phyloP scores from a whole-genome alignment of 371 early-diverging fungal genomes.

The Rhizopus delemar region DNA sequence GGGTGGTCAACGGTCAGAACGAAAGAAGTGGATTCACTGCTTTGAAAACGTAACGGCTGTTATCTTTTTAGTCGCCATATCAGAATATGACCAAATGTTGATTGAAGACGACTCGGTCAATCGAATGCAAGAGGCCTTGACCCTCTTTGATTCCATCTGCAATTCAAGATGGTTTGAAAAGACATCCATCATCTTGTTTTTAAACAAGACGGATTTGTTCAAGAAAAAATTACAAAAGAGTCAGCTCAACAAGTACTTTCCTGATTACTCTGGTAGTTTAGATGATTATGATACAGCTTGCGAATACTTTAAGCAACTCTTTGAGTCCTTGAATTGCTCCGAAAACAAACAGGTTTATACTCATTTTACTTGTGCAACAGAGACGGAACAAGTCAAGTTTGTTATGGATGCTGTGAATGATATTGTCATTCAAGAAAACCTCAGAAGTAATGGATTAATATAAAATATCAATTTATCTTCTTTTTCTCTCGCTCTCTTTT shows the following conservation, averaged over 20 bases:
- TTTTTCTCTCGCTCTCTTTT: no score
- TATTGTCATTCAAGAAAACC: constrained; percentile 60
- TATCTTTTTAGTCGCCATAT: constrained; percentile 86
- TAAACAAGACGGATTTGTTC: constrained; percentile 80
- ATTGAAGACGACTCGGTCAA: constrained; percentile 83
- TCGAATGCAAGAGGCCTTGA: constrained; percentile 55
- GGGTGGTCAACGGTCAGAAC: constrained; percentile 85
- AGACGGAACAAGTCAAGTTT: constrained; percentile 65
- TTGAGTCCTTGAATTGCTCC: constrained; percentile 18
- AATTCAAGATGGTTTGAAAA: constrained; percentile 68
- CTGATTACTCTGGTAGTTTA: constrained; percentile 53
- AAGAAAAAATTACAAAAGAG: constrained; percentile 60
- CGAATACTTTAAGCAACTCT: constrained; percentile 26
- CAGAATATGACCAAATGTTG: constrained; percentile 88
- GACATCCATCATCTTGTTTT: constrained; percentile 74
- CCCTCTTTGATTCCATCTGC: constrained; percentile 68
- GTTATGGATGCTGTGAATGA: constrained; percentile 72
- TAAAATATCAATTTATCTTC: constrained; percentile 17
- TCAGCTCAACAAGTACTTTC: constrained; percentile 65
- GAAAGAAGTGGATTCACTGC: constrained; percentile 92
- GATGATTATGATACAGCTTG: constrained; percentile 58
- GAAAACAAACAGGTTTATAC: constrained; percentile 34
- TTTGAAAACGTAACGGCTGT: constrained; percentile 90
- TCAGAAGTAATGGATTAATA: constrained; percentile 58
- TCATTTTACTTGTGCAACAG: constrained; percentile 56